phyloP scores from a whole-genome alignment of 2,329 filamentous ascomycete species.

The Hirsutella rhossiliensis region DNA sequence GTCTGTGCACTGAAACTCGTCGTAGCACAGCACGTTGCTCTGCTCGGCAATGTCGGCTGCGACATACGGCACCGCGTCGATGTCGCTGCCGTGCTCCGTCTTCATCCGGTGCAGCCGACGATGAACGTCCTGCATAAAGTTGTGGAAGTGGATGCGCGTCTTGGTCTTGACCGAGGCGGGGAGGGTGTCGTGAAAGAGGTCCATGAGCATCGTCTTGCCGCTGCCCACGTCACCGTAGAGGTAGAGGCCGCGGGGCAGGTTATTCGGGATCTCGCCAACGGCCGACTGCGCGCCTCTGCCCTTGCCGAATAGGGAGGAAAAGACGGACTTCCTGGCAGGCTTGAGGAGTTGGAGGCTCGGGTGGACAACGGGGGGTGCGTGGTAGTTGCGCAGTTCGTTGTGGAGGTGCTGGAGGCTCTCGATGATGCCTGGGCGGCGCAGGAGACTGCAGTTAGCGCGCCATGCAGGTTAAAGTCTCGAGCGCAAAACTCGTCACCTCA shows the following conservation, averaged over 20 bases:
- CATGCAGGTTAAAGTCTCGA: background rate
- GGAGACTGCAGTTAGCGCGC: background rate
- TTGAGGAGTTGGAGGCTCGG: constrained; percentile 63
- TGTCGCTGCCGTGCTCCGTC: constrained; percentile 75
- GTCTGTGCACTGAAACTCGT: constrained; percentile 98
- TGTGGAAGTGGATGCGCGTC: constrained; percentile 94
- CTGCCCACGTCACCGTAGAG: constrained; percentile 94
- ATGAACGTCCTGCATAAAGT: constrained; percentile 98
- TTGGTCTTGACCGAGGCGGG: constrained; percentile 69
- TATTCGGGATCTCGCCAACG: constrained; percentile 48
- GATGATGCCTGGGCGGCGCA: constrained; percentile 55
- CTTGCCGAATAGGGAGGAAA: constrained; percentile 50
- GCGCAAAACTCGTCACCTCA: constrained; percentile 19
- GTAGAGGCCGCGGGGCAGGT: constrained; percentile 80
- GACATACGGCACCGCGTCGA: constrained; percentile 84
- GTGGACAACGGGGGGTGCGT: constrained; percentile 60
- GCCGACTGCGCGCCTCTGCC: constrained; percentile 22
- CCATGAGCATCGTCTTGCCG: constrained; percentile 99
- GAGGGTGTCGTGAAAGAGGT: constrained; percentile 90
- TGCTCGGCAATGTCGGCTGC: constrained; percentile 86
- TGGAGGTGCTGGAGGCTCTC: constrained; percentile 81
- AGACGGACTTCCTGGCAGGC: constrained; percentile 38
- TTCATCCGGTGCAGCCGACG: constrained; percentile 83
- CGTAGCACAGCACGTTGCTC: constrained; percentile 84
- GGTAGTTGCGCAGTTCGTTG: constrained; percentile 65